A percentile compares a stretch with the other conserved stretches of the same genome.
Evolutionary conservation across 306 rosid genomes (phyloP).

Genomic region (Canavalia gladiata): DNA sequence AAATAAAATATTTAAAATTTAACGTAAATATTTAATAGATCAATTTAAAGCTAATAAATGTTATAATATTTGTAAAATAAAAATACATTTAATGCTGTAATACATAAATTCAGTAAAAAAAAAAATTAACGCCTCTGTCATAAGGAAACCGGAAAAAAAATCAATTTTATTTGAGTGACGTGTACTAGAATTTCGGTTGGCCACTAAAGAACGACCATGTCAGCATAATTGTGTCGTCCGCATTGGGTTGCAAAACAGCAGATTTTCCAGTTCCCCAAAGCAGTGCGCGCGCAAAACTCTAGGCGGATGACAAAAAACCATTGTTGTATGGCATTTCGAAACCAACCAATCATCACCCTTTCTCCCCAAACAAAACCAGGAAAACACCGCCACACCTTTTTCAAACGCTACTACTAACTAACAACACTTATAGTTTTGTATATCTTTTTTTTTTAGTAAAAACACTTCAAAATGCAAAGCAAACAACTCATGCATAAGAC

Average conservation of each 20-base stretch:
- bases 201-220: not conserved
- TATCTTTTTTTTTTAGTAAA: not conserved
- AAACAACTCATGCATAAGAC: not conserved
- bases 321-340: conserved; percentile 42
- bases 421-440: not conserved
- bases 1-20: too few relatives aligned
- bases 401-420: not conserved
- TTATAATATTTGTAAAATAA: too few relatives aligned
- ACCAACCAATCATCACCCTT: conserved; percentile 44
- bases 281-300: conserved; percentile 50
- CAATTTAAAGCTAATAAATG: too few relatives aligned
- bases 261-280: conserved; percentile 25
- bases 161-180: too few relatives aligned
- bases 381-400: conserved; percentile 24
- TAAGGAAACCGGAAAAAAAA: too few relatives aligned
- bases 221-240: not conserved
- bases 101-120: too few relatives aligned
- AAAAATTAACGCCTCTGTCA: too few relatives aligned
- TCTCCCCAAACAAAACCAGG: conserved; percentile 22
- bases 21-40: too few relatives aligned
- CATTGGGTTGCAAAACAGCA: conserved; percentile 10
- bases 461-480: too few relatives aligned
- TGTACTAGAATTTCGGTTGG: not conserved
- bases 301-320: conserved; percentile 35
- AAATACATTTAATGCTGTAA: too few relatives aligned